These are phyloP conservation scores for Pseudogymnoascus sp. DNA, from an alignment of 2,329 filamentous ascomycete species.

Conservation along the genomic window DNA sequence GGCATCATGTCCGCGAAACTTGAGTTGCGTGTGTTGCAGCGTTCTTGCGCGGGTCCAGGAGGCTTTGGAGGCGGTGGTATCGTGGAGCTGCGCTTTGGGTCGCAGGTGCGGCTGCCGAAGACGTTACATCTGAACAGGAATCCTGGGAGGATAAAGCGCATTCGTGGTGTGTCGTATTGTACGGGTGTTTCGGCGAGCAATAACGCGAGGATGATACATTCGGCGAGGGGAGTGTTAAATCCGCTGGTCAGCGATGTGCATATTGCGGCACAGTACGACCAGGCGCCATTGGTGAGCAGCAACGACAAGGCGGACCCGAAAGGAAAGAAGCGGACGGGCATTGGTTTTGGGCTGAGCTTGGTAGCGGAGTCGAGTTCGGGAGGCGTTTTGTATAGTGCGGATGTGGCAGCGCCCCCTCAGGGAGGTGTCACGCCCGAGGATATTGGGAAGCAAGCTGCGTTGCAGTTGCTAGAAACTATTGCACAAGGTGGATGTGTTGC, in stretches of 20 bases:
- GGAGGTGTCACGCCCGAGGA: constrained; percentile 86
- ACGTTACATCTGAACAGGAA: constrained; percentile 80
- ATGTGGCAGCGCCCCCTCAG: constrained; percentile 63
- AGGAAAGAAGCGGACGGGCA: constrained; percentile 61
- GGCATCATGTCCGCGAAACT: constrained; percentile 73
- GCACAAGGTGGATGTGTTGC: constrained; percentile 75
- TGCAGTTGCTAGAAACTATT: constrained; percentile 78
- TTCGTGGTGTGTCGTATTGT: constrained; percentile 88
- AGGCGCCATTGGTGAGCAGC: constrained; percentile 47
- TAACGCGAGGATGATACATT: constrained; percentile 91
- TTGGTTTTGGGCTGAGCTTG: constrained; percentile 84
- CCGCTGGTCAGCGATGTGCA: constrained; percentile 81
- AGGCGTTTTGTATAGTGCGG: constrained; percentile 80
- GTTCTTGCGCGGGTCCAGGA: constrained; percentile 67
- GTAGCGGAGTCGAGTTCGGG: constrained; percentile 83
- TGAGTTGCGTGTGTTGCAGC: constrained; percentile 71
- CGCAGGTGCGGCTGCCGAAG: constrained; percentile 87
- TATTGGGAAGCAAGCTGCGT: constrained; percentile 78
- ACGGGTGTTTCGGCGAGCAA: constrained; percentile 88
- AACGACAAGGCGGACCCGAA: constrained; percentile 47
- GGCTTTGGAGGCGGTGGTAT: constrained; percentile 79
- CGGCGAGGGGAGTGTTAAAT: constrained; percentile 80
- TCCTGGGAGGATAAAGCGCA: constrained; percentile 75
- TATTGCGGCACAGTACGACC: constrained; percentile 72
- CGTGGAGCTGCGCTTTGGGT: constrained; percentile 88